Percentiles rank a stretch among this genome's conserved stretches.
These are phyloP conservation scores for Didymella pinodella DNA, from an alignment of 2,329 filamentous ascomycete genomes.

Conservation along the genomic window DNA sequence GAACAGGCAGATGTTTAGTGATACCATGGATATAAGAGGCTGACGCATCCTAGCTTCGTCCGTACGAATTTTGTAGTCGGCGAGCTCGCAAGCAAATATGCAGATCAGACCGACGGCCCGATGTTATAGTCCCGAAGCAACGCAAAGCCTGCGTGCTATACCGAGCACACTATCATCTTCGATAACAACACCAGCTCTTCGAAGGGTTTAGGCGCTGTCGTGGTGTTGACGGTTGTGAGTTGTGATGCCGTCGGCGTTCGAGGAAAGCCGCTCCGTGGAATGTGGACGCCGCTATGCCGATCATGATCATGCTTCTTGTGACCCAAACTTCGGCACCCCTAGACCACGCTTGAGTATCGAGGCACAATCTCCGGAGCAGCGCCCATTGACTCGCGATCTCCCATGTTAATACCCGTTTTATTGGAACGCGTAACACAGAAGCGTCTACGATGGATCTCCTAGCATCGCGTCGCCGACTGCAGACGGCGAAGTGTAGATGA, in stretches of 20 bases:
- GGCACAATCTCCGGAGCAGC: conserved; percentile 16
- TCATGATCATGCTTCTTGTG: conserved; percentile 1
- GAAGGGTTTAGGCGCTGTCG: neutral
- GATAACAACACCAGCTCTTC: neutral
- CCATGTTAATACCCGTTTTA: conserved; percentile 2
- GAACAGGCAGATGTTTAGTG: too few species aligned
- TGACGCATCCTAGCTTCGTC: neutral
- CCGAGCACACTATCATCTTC: neutral
- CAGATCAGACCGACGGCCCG: neutral
- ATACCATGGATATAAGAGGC: neutral
- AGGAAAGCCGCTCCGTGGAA: neutral
- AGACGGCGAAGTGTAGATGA: conserved; percentile 13
- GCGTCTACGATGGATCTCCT: neutral
- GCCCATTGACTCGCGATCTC: conserved; percentile 9
- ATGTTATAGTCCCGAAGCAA: neutral
- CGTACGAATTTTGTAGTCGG: neutral
- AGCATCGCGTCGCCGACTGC: conserved; percentile 6
- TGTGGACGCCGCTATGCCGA: conserved; percentile 1
- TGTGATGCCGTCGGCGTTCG: conserved; percentile 1
- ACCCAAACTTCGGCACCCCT: conserved; percentile 7
- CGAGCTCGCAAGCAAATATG: neutral
- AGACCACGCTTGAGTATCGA: conserved; percentile 1
- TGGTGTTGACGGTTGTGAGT: neutral
- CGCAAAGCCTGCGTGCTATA: neutral
- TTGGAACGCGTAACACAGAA: conserved; percentile 3